Evolutionary conservation across 2,329 filamentous ascomycete genomes (phyloP).

Genomic region (Colletotrichum eremochloae): DNA sequence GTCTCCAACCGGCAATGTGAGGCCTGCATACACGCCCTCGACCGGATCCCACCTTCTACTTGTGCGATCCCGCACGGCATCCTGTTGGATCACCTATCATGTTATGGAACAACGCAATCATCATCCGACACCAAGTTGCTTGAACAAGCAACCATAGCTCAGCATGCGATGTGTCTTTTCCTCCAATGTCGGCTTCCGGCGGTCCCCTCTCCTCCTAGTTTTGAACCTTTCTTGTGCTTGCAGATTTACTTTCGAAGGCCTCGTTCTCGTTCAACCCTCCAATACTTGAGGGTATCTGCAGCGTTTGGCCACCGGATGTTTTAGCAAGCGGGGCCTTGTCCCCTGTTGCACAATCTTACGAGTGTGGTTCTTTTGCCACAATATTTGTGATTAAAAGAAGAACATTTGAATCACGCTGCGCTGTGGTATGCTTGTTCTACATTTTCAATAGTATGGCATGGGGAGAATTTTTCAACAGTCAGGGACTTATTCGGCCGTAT

Average conservation of each 20-base stretch:
- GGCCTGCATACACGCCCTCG: not conserved
- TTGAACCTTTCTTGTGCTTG: not conserved
- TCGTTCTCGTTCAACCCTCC: not conserved
- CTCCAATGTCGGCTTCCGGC: conserved; percentile 19
- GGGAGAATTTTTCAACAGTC: not conserved
- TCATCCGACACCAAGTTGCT: not conserved
- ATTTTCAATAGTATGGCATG: conserved; percentile 3
- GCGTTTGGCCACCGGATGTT: conserved; percentile 16
- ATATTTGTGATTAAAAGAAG: conserved; percentile 13
- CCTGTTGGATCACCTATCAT: not conserved
- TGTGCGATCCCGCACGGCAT: conserved; percentile 13
- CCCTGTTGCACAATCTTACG: conserved; percentile 31
- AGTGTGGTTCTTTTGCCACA: conserved; percentile 15
- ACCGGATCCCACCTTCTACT: not conserved
- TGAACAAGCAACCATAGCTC: not conserved
- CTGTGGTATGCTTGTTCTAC: not conserved
- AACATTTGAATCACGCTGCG: not conserved
- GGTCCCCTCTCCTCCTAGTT: not conserved
- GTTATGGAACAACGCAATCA: not conserved
- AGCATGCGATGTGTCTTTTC: conserved; percentile 24
- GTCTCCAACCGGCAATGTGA: not conserved
- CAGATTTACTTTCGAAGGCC: conserved; percentile 15
- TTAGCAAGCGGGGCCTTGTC: conserved; percentile 25
- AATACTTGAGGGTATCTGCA: conserved; percentile 26
- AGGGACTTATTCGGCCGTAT: conserved; percentile 6